These are phyloP conservation scores for Citrus trifoliata DNA, from an alignment of 345 rosid species.

Conservation along the genomic window DNA sequence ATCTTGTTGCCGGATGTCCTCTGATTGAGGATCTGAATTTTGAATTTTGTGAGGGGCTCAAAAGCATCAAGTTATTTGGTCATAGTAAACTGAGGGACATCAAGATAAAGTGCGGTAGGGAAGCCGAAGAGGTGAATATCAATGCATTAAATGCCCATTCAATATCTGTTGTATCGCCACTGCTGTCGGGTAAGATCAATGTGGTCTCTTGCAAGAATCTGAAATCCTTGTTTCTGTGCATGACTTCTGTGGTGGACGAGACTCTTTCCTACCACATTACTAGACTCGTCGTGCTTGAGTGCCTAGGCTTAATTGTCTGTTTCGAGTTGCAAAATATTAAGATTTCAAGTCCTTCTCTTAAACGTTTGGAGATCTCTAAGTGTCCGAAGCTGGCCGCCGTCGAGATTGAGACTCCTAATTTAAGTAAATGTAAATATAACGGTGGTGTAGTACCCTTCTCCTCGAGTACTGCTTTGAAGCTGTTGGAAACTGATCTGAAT, in stretches of 20 bases:
- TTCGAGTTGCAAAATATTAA: neutral
- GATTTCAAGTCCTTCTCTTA: neutral
- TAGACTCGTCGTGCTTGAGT: neutral
- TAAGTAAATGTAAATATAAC: neutral
- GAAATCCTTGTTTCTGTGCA: neutral
- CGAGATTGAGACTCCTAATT: neutral
- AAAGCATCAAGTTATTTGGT: neutral
- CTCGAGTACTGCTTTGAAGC: neutral
- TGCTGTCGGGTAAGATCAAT: neutral
- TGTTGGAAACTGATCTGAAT: neutral
- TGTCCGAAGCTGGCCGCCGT: neutral
- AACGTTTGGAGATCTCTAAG: neutral
- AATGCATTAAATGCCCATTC: neutral
- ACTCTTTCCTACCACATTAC: neutral
- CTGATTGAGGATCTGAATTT: neutral
- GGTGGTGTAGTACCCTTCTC: neutral
- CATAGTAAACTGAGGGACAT: neutral
- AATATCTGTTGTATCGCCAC: neutral
- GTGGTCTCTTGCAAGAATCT: neutral
- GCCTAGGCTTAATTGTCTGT: rapidly evolving
- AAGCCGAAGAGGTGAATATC: neutral
- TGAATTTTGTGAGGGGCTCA: neutral
- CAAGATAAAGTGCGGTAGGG: neutral
- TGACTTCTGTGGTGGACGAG: neutral
- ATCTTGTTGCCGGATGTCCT: neutral